Evolutionary conservation across 768 basidiomycete genomes (phyloP).

Genomic region (Naematelia encephala): DNA sequence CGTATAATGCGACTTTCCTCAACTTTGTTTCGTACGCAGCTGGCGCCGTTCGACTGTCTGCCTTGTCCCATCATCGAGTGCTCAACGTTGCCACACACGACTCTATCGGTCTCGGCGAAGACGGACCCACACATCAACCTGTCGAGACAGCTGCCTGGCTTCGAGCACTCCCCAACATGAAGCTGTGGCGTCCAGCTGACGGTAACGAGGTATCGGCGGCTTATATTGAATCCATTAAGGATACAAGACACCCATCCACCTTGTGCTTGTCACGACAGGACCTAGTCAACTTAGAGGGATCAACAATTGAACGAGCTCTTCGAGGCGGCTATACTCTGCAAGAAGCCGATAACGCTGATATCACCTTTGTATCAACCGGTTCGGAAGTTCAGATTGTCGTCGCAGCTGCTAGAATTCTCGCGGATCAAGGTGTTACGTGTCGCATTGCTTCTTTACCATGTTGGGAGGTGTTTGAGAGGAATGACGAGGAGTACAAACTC

Average conservation of each 20-base stretch:
- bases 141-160: constrained; percentile 82
- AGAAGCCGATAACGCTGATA: constrained; percentile 70
- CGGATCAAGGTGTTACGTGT: constrained; percentile 70
- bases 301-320: too few relatives aligned
- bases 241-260: constrained; percentile 3
- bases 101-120: constrained; percentile 77
- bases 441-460: constrained; percentile 85
- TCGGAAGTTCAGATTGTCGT: constrained; percentile 74
- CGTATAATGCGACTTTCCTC: constrained; percentile 87
- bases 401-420: constrained; percentile 78
- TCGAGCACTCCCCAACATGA: constrained; percentile 81
- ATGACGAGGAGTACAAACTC: too few relatives aligned
- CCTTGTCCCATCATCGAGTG: constrained; percentile 1
- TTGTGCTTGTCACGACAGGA: too few relatives aligned
- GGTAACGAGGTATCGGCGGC: constrained; percentile 87
- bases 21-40: constrained; percentile 93
- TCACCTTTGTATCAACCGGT: constrained; percentile 85
- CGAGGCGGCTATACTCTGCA: too few relatives aligned
- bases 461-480: constrained; percentile 72
- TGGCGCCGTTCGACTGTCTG: constrained; percentile 68
- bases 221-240: constrained; percentile 63
- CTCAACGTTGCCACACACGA: constrained; percentile 9
- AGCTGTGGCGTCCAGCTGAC: constrained; percentile 75
- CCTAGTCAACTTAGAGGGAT: too few relatives aligned
- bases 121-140: constrained; percentile 95